These are phyloP conservation scores for Hibiscus tridactylites DNA, from an alignment of 345 rosid species.

Conservation along the genomic window DNA sequence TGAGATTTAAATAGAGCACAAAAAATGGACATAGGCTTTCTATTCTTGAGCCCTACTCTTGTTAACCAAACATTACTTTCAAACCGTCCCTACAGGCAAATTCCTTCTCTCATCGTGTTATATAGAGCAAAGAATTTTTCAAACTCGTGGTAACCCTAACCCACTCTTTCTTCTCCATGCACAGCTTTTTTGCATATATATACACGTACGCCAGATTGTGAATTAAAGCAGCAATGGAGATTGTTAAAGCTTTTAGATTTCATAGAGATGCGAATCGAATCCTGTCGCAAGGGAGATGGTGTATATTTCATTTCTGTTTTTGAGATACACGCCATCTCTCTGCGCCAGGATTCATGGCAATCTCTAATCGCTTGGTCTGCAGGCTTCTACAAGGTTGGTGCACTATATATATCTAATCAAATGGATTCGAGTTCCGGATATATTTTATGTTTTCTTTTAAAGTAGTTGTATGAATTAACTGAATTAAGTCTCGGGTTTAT, in stretches of 20 bases:
- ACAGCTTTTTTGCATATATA: background rate
- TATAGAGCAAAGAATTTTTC: background rate
- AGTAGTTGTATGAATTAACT: background rate
- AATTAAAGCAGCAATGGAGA: background rate
- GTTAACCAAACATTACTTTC: too few relatives aligned
- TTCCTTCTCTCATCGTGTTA: background rate
- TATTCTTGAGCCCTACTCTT: too few relatives aligned
- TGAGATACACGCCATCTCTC: background rate
- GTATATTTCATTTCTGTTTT: background rate
- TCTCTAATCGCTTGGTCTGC: background rate
- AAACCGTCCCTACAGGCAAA: too few relatives aligned
- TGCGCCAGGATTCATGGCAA: background rate
- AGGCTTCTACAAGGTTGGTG: background rate
- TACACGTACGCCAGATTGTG: background rate
- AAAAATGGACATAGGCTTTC: too few relatives aligned
- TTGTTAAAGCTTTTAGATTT: background rate
- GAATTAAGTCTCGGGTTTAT: background rate
- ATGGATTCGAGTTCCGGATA: background rate
- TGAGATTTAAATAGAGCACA: too few relatives aligned
- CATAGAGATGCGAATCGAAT: background rate
- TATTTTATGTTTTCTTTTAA: background rate
- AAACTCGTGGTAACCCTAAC: background rate
- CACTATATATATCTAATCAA: background rate
- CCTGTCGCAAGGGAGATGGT: slow-evolving; percentile 15
- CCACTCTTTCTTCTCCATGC: background rate